Percentiles rank a stretch among this genome's conserved stretches.
These are phyloP conservation scores for Monosporascus sp. DNA, from an alignment of 2,329 filamentous ascomycete species.

Conservation along the genomic window DNA sequence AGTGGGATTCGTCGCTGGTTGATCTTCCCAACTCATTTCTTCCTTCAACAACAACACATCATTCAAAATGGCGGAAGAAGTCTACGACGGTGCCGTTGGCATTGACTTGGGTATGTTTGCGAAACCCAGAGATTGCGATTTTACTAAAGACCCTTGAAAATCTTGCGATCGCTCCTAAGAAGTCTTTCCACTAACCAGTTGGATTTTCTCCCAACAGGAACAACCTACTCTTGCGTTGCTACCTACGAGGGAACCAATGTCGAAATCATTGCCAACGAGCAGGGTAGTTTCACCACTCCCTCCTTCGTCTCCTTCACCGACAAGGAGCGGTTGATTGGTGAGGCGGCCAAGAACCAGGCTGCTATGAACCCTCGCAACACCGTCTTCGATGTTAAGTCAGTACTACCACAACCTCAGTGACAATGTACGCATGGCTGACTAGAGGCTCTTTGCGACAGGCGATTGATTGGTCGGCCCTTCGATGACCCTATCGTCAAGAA, in stretches of 20 bases:
- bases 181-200: too few relatives aligned
- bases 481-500: constrained; percentile 79
- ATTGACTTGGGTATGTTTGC: constrained; percentile 88
- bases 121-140: too few relatives aligned
- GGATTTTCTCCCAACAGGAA: constrained; percentile 44
- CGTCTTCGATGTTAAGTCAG: constrained; percentile 80
- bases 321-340: constrained; percentile 93
- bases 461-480: constrained; percentile 80
- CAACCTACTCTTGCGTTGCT: constrained; percentile 85
- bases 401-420: constrained; percentile 21
- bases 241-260: constrained; percentile 95
- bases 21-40: too few relatives aligned
- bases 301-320: constrained; percentile 97
- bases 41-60: too few relatives aligned
- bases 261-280: constrained; percentile 93
- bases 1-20: too few relatives aligned
- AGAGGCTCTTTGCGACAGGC: constrained; percentile 41
- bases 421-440: neutral
- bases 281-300: constrained; percentile 93
- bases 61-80: constrained; percentile 82
- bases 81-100: constrained; percentile 99
- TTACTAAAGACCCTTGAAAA: neutral
- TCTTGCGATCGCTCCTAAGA: neutral
- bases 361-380: constrained; percentile 72
- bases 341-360: constrained; percentile 95